phyloP scores from a whole-genome alignment of 2,329 filamentous ascomycete genomes.

The Epichloe hybrida region DNA sequence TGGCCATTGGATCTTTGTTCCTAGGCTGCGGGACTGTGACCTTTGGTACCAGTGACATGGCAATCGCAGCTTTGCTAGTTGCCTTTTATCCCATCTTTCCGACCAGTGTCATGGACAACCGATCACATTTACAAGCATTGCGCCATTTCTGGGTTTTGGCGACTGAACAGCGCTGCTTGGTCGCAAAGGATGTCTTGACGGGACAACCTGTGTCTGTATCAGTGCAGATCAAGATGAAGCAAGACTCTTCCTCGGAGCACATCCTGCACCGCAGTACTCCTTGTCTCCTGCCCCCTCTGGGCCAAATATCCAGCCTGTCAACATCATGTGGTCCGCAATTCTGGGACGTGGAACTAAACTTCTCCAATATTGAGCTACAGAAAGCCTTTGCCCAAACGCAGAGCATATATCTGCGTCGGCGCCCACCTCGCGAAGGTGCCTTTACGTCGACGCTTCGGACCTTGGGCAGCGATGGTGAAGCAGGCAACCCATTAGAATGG shows the following conservation, averaged over 20 bases:
- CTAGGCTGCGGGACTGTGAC: constrained; percentile 86
- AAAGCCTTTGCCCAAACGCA: constrained; percentile 53
- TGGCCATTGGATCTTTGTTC: constrained; percentile 84
- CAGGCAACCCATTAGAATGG: constrained; percentile 51
- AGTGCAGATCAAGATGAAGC: constrained; percentile 48
- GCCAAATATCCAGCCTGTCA: constrained; percentile 44
- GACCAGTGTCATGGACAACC: constrained; percentile 79
- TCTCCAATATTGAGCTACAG: constrained; percentile 49
- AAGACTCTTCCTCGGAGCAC: constrained; percentile 23
- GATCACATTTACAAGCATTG: constrained; percentile 89
- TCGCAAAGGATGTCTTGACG: constrained; percentile 77
- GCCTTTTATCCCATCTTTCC: constrained; percentile 94
- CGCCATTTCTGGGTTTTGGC: constrained; percentile 95
- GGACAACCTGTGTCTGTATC: constrained; percentile 64
- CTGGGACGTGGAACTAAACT: constrained; percentile 73
- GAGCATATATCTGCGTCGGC: constrained; percentile 58
- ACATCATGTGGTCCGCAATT: constrained; percentile 52
- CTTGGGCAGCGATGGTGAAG: constrained; percentile 36
- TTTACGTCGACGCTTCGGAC: constrained; percentile 66
- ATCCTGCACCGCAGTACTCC: constrained; percentile 36
- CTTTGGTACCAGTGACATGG: constrained; percentile 76
- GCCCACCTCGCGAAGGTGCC: constrained; percentile 51
- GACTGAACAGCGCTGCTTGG: constrained; percentile 74
- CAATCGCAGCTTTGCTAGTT: constrained; percentile 72
- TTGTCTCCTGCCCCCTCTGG: constrained; percentile 53